Evolutionary conservation across 169 alveolate genomes (phyloP).

Genomic region (Eimeria falciformis): DNA sequence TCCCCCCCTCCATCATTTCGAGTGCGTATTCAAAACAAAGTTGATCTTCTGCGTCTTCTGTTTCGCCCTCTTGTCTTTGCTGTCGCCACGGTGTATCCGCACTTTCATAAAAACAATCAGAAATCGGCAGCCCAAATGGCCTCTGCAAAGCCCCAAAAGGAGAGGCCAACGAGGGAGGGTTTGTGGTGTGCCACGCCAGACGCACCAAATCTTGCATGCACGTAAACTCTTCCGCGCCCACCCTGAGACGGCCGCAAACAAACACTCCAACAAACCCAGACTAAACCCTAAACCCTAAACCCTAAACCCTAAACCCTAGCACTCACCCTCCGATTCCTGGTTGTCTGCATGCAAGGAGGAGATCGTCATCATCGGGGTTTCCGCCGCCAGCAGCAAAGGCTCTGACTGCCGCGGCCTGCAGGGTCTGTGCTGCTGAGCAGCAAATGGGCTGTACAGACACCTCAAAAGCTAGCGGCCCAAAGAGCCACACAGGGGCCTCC

Average conservation of each 20-base stretch:
- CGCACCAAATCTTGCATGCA: not conserved
- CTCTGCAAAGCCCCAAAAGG: not conserved
- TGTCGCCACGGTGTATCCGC: not conserved
- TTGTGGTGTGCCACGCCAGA: not conserved
- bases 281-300: slow-evolving; percentile 19
- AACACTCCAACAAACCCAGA: not conserved
- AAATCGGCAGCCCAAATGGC: not conserved
- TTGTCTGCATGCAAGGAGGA: not conserved
- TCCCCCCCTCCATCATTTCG: not conserved
- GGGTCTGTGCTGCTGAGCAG: not conserved
- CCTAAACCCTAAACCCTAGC: not conserved
- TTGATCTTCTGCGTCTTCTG: not conserved
- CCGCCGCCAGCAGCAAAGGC: slow-evolving; percentile 23
- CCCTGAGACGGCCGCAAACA: too few relatives aligned
- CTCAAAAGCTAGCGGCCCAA: not conserved
- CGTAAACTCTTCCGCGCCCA: too few relatives aligned
- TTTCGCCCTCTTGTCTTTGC: not conserved
- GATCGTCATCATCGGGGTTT: not conserved
- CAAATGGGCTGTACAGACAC: not conserved
- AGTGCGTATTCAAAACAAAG: not conserved
- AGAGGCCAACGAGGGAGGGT: too few relatives aligned
- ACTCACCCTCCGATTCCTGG: not conserved
- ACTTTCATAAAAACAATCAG: not conserved
- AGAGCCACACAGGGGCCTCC: slow-evolving; percentile 26
- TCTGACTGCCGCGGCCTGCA: not conserved